These are phyloP conservation scores for Suhomyces panamericanus DNA, from an alignment of 1,139 yeast genomes.

Conservation along the genomic window DNA sequence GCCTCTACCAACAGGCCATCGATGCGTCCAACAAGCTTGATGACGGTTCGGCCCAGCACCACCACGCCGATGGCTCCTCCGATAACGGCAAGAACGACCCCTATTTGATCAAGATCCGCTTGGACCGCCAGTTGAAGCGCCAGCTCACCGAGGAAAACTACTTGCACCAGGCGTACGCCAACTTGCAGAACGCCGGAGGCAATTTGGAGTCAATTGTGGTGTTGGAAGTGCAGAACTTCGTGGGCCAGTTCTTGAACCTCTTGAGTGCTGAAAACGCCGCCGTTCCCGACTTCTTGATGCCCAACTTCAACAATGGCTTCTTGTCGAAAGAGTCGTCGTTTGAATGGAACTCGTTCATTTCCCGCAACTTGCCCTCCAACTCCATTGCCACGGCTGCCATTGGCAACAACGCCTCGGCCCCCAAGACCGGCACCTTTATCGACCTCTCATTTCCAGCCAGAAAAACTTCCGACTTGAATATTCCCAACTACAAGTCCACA, in stretches of 20 bases:
- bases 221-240: slow-evolving; percentile 78
- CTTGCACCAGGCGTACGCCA: slow-evolving; percentile 82
- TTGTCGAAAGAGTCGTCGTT: slow-evolving; percentile 72
- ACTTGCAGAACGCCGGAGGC: slow-evolving; percentile 83
- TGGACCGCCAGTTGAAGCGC: slow-evolving; percentile 75
- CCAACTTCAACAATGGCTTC: slow-evolving; percentile 71
- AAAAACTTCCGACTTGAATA: slow-evolving; percentile 58
- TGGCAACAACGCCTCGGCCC: slow-evolving; percentile 23
- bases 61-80: slow-evolving; percentile 13
- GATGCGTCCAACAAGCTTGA: slow-evolving; percentile 40
- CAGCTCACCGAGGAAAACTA: slow-evolving; percentile 84
- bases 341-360: slow-evolving; percentile 88
- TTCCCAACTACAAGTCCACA: slow-evolving; percentile 69
- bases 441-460: slow-evolving; percentile 73
- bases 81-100: slow-evolving; percentile 71
- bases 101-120: slow-evolving; percentile 64
- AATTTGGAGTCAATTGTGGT: slow-evolving; percentile 88
- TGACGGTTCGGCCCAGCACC: slow-evolving; percentile 20
- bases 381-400: slow-evolving; percentile 34
- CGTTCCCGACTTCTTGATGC: slow-evolving; percentile 62
- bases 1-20: slow-evolving; percentile 46
- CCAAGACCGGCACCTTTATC: slow-evolving; percentile 60
- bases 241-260: slow-evolving; percentile 68
- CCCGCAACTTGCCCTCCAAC: slow-evolving; percentile 56
- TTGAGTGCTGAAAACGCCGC: slow-evolving; percentile 69